These are phyloP conservation scores for Sanghuangporus baumii DNA, from an alignment of 1,284 basidiomycete species.

Conservation along the genomic window DNA sequence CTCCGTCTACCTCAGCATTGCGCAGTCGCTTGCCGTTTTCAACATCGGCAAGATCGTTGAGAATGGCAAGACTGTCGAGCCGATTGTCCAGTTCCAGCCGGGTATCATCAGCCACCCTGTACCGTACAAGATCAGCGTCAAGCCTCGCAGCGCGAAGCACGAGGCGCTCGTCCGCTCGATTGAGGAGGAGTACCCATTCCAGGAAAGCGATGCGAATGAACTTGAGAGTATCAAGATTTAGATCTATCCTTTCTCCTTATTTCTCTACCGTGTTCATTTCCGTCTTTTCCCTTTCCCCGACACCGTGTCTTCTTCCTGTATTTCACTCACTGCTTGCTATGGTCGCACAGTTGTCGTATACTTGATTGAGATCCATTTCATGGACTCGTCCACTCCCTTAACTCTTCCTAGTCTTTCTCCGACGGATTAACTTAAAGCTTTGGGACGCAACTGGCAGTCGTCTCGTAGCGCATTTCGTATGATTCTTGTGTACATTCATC, in stretches of 20 bases:
- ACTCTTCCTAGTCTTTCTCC: not conserved
- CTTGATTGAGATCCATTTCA: not conserved
- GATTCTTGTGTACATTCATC: not conserved
- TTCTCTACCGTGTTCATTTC: not conserved
- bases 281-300: not conserved
- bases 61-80: constrained; percentile 18
- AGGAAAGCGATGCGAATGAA: constrained; percentile 3
- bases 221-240: constrained; percentile 7
- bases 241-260: not conserved
- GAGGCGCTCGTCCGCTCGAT: constrained; percentile 14
- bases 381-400: not conserved
- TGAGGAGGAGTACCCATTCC: constrained; percentile 16
- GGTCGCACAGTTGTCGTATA: not conserved
- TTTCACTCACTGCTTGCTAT: not conserved
- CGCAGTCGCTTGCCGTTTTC: constrained; percentile 21
- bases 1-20: constrained; percentile 20
- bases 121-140: constrained; percentile 6
- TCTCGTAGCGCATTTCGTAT: not conserved
- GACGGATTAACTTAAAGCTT: constrained; percentile 1
- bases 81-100: constrained; percentile 17
- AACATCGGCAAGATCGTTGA: constrained; percentile 18
- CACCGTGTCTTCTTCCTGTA: not conserved
- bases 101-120: constrained; percentile 20
- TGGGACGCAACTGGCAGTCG: not conserved
- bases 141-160: constrained; percentile 7